Base-by-base conservation (phyloP, 139 green algal species). In the Pseudopediastrum boryanum region DNA sequence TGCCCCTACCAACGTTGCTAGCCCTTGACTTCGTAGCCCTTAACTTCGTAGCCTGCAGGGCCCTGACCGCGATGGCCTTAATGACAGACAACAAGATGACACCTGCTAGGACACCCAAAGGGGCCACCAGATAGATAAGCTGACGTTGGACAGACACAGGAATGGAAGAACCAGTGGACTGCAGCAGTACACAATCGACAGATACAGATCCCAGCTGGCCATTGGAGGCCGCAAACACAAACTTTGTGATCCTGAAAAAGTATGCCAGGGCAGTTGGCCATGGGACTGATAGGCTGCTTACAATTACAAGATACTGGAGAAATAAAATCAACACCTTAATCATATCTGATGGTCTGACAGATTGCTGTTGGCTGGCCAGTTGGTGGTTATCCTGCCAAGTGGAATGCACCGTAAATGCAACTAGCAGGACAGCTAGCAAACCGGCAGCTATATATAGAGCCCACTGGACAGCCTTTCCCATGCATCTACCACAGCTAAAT, bases 241-340 rank as follows among this genome's bases (percentile, higher is more conserved):
- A 54, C 38, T 25, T 29, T 6, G n/a, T n/a, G 36, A 9, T 9
- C 25, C 64, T 36, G 38, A n/a, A 54, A 72, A 56, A 39, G 36
- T 23, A 4, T n/a, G 25, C 39, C 21, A 72, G 38, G 21, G 64
- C 38, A 13, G n/a, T 10, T 41, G 38, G 64, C 64, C 64, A 72
- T 19, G 52, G 39, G 7, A 72, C 64, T 19, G 41, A 41, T 21
- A 72, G 21, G 39, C 31, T 54, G 4, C n/a, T 35, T 7, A 72
- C n/a, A 41, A 72, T 72, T 12, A 54, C 64, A 25, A 72, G 19
- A 41, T 27, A 72, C 38, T 72, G 64, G 21, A 54, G 7, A 23
- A 58, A 54, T 41, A 54, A 21, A 9, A 72, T 35, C 16, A 72
- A 35, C 38, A 72, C n/a, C n/a, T n/a, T n/a, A n/a, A n/a, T n/a